Base-by-base conservation (phyloP, 192 early-diverging fungal species). In the Backusella mclennaniae region DNA sequence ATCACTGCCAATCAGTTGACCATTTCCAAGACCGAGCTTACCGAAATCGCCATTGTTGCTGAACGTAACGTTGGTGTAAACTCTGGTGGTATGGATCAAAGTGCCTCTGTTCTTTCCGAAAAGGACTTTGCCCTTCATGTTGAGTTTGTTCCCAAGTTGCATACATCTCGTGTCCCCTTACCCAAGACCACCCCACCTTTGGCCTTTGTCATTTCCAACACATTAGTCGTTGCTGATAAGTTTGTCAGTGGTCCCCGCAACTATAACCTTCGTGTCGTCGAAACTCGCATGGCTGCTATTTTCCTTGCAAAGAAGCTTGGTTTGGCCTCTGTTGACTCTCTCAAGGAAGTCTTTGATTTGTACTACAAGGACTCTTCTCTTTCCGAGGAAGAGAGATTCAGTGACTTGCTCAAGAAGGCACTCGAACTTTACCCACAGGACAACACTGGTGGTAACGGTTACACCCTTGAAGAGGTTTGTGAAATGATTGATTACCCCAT, bases 221-320 rank as follows among this genome's bases (percentile, higher is more conserved):
- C 95, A 0, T 81, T 95, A 46, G 94, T 96, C 1, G 89, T 89
- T 0, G 87, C 94, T 12, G 94, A 98, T 79, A 98, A 98, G 82
- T 88, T 90, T 46, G 89, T 92, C 1, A 95, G 95, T 6, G 96
- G 92, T 1, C 94, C 96, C 4, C 90, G 85, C 3, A 90, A 94
- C 80, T 98, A 98, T 82, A 98, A 98, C 84, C 82, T 97, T n/a
- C 91, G 97, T 26, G 97, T 97, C 0, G 93, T 97, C 12, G 97
- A 98, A 76, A 95, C 93, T 12, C 91, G 93, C 29, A 78, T 96
- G 2, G 96, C 90, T 4, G 92, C 93, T 1, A 80, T 90, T 15
- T 82, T 94, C 36, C 75, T 94, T 49, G 87, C 89, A 38, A 78
- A 80, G 29, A 78, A 80, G 15, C 76, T 92, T 11, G 89, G 87